phyloP scores from a whole-genome alignment of 345 rosid genomes.

The Gossypium mustelinum region DNA sequence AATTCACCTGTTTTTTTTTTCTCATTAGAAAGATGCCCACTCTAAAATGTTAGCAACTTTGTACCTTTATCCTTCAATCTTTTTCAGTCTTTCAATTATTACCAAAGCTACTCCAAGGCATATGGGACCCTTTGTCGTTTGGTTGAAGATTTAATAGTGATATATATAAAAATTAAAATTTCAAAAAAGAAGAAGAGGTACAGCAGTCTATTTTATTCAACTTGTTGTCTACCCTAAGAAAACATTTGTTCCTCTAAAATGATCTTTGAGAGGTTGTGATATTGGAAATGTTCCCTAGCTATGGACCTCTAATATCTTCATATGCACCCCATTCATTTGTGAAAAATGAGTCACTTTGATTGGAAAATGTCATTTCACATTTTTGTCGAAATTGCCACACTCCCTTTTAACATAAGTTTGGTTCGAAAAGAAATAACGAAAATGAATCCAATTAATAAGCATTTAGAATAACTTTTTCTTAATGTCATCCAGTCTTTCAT shows the following conservation, averaged over 20 bases:
- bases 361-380: background rate
- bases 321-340: conserved; percentile 6
- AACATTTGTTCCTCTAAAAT: background rate
- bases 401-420: background rate
- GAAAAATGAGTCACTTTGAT: conserved; percentile 2
- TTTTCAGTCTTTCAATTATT: conserved; percentile 11
- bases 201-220: background rate
- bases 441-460: background rate
- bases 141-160: conserved; percentile 13
- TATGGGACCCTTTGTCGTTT: conserved; percentile 17
- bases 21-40: conserved; percentile 19
- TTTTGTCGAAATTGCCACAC: too few relatives aligned
- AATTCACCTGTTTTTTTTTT: background rate
- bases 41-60: conserved; percentile 26
- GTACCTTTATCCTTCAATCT: conserved; percentile 4
- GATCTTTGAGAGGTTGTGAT: background rate
- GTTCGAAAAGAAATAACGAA: background rate
- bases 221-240: conserved; percentile 14
- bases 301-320: background rate
- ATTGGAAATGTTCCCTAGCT: conserved; percentile 4
- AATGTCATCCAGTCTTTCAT: too few relatives aligned
- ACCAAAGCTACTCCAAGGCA: conserved; percentile 11
- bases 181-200: background rate
- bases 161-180: background rate
- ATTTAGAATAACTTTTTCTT: too few relatives aligned